Evolutionary conservation across 2,329 filamentous ascomycete genomes (phyloP), one percentile per base, ranked within the genome.

Genomic region (Ophiostoma sp.): DNA sequence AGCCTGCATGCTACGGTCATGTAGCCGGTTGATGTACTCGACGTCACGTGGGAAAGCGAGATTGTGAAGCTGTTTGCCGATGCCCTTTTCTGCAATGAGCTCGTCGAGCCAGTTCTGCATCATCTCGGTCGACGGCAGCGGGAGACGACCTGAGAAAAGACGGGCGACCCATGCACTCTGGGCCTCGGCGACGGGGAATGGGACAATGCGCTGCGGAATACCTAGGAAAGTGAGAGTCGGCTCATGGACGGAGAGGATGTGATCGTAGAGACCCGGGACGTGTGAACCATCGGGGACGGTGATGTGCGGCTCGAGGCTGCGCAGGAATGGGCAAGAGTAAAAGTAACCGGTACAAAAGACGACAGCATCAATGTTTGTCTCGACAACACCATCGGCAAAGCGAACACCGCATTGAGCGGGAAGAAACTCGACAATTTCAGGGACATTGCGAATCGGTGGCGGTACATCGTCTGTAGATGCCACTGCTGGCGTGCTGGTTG

Each of bases 331-430:
- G 31, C 88, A 88, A 0, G 88, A 88, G 80, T 92, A 93, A 75
- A 92, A 86, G 78, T 93, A 93, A 1, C 91, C 91, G 0, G 91
- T 93, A 77, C 90, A 91, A 79, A 92, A 93, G 3, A 93, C 79
- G 3, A 93, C 81, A 0, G 86, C 84, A 76, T 93, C 91, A 45
- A 93, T 82, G 2, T 82, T 80, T 1, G 69, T n/a, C 77, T 90
- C 89, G 6, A 87, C 78, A 0, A 81, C 82, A 0, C 90, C 90
- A 77, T 92, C 85, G 66, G 84, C 82, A 73, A 93, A 92, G n/a
- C 84, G 81, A 0, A 94, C 72, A 85, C 80, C n/a, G 82, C 83
- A 31, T 6, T 85, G 75, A 84, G 83, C 77, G 0, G 80, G 78
- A 42, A 79, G 81, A 75, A 79, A 88, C 79, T 77, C 87, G 1